Evolutionary conservation across 768 basidiomycete species (phyloP), one percentile per base, ranked within the genome.

Genomic region (Pulveroboletus sp.): DNA sequence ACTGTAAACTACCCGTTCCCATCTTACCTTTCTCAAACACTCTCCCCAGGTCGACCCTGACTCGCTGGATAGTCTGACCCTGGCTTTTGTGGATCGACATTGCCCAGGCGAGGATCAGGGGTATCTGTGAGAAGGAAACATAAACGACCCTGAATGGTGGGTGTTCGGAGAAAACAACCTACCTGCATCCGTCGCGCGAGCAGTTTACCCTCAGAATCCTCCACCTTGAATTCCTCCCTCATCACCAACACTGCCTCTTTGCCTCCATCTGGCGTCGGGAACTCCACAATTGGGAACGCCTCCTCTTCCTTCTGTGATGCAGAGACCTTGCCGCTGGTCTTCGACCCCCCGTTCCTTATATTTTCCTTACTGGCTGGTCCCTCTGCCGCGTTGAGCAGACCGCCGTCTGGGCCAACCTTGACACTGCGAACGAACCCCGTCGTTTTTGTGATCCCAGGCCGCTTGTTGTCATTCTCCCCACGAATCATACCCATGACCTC

Each of bases 31-130:
- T 77, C 60, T 79, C 84, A 59, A 86, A 86, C n/a, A 85, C 80
- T 35, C 69, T 75, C 9, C 76, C 74, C 15, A 88, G 75, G 61
- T 85, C 83, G 30, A 86, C 74, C 57, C 77, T 82, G 47, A 85
- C 80, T 39, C 77, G 72, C 39, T 79, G 76, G 39, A 89, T 76
- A 0, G 87, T 88, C 57, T 86, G 83, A 1, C 86, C 86, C 59
- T 89, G 87, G 49, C 77, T 79, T 65, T 89, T 89, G 69, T 89
- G 86, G 49, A 89, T 87, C 2, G 80, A 80, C 73, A 86, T 83
- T 0, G 86, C 84, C 85, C 84, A 89, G 0, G 84, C 82, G 0
- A 85, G 76, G 43, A 89, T 86, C 5, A 94, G 66, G 0, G 88
- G 86, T 2, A 90, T 58, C 82, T 88, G 55, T 2, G 10, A 26